Conservation (phyloP, 2,329 filamentous ascomycete species). For the Botrytis hyacinthi region DNA sequence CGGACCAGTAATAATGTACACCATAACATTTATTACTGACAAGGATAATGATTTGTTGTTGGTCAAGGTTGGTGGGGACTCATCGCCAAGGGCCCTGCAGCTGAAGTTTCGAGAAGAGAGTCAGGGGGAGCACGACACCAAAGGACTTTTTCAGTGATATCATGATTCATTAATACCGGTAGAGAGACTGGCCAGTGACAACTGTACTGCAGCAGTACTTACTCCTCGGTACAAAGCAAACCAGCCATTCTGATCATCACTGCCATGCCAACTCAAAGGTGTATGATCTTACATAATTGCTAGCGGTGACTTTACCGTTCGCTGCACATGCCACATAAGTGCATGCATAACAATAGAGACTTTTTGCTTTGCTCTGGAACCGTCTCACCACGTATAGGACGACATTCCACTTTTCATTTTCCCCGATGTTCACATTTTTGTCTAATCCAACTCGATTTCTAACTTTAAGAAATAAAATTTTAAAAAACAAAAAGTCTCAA, state of each 20-base stretch:
- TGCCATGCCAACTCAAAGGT: neutral
- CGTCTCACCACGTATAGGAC: neutral
- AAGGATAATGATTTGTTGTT: neutral
- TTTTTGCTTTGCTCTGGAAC: neutral
- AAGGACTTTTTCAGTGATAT: neutral
- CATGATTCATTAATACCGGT: slow-evolving; percentile 1
- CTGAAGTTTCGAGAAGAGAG: neutral
- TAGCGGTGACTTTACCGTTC: neutral
- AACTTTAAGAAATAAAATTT: neutral
- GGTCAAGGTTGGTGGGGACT: neutral
- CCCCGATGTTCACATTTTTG: neutral
- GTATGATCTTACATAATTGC: neutral
- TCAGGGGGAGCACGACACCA: neutral
- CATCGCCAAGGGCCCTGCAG: neutral
- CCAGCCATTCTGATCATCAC: neutral
- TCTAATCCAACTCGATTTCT: neutral
- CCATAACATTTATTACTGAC: neutral
- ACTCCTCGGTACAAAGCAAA: neutral
- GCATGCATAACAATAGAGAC: neutral
- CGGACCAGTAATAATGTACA: neutral
- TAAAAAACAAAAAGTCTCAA: neutral
- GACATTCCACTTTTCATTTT: neutral
- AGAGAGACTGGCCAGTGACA: neutral
- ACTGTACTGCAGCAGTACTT: neutral
- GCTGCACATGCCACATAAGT: neutral